phyloP scores from a whole-genome alignment of 1,284 basidiomycete species.

The Malassezia yamatoensis region DNA sequence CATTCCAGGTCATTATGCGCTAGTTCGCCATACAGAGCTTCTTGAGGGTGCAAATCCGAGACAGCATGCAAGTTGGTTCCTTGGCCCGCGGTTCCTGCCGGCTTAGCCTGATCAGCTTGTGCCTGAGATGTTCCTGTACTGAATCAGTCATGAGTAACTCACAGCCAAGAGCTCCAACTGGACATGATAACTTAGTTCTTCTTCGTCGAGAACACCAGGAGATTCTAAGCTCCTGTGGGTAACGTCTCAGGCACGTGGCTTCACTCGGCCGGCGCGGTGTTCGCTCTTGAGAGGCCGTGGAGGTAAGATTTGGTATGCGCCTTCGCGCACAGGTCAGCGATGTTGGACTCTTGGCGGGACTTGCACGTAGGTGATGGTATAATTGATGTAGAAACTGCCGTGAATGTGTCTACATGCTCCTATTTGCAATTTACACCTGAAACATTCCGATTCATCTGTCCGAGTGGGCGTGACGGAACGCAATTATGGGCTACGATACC shows the following conservation, averaged over 20 bases:
- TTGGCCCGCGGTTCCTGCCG: constrained; percentile 12
- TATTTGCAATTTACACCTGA: constrained; percentile 13
- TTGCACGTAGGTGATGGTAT: constrained; percentile 4
- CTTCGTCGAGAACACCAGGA: too few species aligned
- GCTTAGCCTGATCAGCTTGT: constrained; percentile 2
- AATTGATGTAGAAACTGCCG: constrained; percentile 1
- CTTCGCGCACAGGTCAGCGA: constrained; percentile 10
- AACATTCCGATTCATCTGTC: constrained; percentile 12
- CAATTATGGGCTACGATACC: constrained; percentile 45
- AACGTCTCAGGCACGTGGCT: neutral
- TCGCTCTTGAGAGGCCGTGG: neutral
- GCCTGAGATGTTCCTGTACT: constrained; percentile 14
- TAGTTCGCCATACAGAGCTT: constrained; percentile 60
- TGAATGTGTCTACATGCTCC: constrained; percentile 2
- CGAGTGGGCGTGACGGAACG: constrained; percentile 11
- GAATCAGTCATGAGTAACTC: constrained; percentile 10
- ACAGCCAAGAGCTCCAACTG: constrained; percentile 45
- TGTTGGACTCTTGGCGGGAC: constrained; percentile 8
- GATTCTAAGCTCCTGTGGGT: too few species aligned
- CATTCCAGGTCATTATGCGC: constrained; percentile 64
- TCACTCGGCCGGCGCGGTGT: neutral
- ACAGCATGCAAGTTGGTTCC: constrained; percentile 41
- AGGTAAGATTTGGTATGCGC: constrained; percentile 8
- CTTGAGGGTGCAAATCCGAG: constrained; percentile 32
- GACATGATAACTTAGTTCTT: constrained; percentile 23